Percentiles rank a stretch among this genome's conserved stretches.
Evolutionary conservation across 78 protist genomes (phyloP).

Genomic region (Parvularia atlantis): DNA sequence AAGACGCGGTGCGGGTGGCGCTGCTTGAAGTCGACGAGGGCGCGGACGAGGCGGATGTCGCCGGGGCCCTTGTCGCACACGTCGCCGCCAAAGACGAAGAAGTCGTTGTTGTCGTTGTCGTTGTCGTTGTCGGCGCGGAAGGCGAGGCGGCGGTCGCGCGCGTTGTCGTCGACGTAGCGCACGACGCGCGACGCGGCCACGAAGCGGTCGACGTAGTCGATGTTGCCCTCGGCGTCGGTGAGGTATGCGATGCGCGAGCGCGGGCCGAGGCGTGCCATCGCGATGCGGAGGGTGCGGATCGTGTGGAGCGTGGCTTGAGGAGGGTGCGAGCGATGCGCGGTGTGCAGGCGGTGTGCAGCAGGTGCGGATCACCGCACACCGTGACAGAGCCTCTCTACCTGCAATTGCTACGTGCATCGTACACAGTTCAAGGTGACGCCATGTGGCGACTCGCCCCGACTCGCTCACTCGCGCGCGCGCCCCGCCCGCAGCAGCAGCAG

Average conservation of each 20-base stretch:
- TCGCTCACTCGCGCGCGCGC: too few relatives aligned
- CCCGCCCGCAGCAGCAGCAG: too few relatives aligned
- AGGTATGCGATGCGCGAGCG: slow-evolving; percentile 11
- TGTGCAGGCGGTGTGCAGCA: too few relatives aligned
- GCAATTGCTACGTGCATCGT: too few relatives aligned
- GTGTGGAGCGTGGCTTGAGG: too few relatives aligned
- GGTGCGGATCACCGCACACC: too few relatives aligned
- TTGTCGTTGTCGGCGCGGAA: neutral
- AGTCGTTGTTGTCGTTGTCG: neutral
- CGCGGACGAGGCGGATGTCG: slow-evolving; percentile 5
- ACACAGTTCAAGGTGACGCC: too few relatives aligned
- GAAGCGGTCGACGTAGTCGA: slow-evolving; percentile 9
- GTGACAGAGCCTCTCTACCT: too few relatives aligned
- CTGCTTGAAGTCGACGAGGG: slow-evolving; percentile 5
- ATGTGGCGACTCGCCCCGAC: too few relatives aligned
- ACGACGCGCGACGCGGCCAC: neutral
- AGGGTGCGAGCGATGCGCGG: too few relatives aligned
- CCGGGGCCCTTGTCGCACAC: slow-evolving; percentile 19
- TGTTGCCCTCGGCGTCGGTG: slow-evolving; percentile 28
- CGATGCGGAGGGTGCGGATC: too few relatives aligned
- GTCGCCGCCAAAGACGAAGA: slow-evolving; percentile 26
- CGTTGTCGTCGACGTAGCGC: neutral
- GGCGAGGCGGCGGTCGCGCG: neutral
- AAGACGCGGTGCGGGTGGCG: slow-evolving; percentile 1
- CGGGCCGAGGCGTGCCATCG: too few relatives aligned